Conservation (phyloP, 345 rosid genomes). For the Pugionium cornutum region DNA sequence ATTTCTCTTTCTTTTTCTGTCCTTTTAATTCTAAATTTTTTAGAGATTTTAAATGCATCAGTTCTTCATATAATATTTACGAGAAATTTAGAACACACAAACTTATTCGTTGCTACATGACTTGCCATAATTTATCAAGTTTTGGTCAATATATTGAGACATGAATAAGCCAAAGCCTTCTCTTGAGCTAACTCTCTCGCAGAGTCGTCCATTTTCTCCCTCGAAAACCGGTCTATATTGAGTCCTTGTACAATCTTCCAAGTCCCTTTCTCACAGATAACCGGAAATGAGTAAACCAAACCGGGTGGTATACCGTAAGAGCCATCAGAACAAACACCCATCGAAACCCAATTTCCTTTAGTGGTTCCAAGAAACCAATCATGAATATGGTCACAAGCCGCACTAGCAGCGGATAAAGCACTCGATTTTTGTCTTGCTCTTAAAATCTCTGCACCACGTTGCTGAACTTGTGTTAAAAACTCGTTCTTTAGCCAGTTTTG, state of each 20-base stretch:
- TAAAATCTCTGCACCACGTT: slow-evolving; percentile 70
- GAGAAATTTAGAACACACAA: slow-evolving; percentile 8
- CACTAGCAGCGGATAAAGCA: slow-evolving; percentile 81
- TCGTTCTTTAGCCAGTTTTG: slow-evolving; percentile 67
- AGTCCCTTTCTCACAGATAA: slow-evolving; percentile 67
- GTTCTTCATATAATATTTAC: slow-evolving; percentile 14
- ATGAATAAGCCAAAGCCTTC: slow-evolving; percentile 63
- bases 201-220: slow-evolving; percentile 74
- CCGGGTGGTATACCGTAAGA: slow-evolving; percentile 75
- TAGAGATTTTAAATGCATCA: slow-evolving; percentile 9
- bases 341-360: slow-evolving; percentile 83
- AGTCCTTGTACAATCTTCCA: slow-evolving; percentile 82
- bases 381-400: slow-evolving; percentile 84
- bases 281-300: slow-evolving; percentile 79
- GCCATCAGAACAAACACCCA: slow-evolving; percentile 94
- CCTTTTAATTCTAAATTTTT: not conserved
- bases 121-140: not conserved
- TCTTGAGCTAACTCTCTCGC: slow-evolving; percentile 76
- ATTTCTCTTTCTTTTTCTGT: not conserved
- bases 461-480: slow-evolving; percentile 61
- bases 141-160: slow-evolving; percentile 43
- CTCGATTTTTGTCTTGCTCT: slow-evolving; percentile 69
- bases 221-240: slow-evolving; percentile 63
- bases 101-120: slow-evolving; percentile 32
- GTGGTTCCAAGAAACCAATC: slow-evolving; percentile 91